Base-by-base conservation (phyloP, 768 basidiomycete genomes). In the Coprinellus aureogranulatus region DNA sequence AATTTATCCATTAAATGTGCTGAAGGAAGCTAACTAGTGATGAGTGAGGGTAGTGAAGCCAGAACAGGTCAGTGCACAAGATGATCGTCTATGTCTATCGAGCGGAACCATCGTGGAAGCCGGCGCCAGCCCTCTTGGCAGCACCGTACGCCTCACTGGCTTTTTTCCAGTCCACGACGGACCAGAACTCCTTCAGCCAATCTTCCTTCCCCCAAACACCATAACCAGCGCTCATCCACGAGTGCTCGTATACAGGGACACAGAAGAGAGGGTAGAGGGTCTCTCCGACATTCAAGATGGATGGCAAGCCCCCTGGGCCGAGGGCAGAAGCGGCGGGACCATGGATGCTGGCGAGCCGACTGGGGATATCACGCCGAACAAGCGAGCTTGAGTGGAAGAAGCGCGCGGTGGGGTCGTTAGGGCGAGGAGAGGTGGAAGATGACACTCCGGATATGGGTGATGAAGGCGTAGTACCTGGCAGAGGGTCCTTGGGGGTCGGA, bases 141-240 rank as follows among this genome's bases (percentile, higher is more conserved):
- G 53, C 47, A n/a, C 53, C 62, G 57, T 78, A 81, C 22, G 72
- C 64, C 53, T 62, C 50, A 67, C 75, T 76, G 59, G 89, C 83
- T 65, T 81, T 83, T 39, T 72, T 64, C 93, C 93, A 96, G 68
- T 96, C 79, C 53, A 95, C 70, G 22, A 88, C 89, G 10, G 75
- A 77, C 92, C 92, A 96, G 73, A 94, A 93, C 67, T 86, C 81
- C 64, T 79, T 83, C 67, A 95, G 67, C 80, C 92, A 96, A 63
- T 81, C 81, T 68, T 95, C 92, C 72, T 92, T 90, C 25, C 94
- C 93, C 90, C 91, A 94, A 4, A 96, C 82, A 4, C 93, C 93
- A 62, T 88, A 93, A 39, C 89, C 90, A 22, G 89, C 87, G 49
- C 79, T 77, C 66, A 96, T 77, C 91, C 92, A 96, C 26, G 88